These are phyloP conservation scores for Batkoa obscura DNA, from an alignment of 371 early-diverging fungal species.

Conservation along the genomic window DNA sequence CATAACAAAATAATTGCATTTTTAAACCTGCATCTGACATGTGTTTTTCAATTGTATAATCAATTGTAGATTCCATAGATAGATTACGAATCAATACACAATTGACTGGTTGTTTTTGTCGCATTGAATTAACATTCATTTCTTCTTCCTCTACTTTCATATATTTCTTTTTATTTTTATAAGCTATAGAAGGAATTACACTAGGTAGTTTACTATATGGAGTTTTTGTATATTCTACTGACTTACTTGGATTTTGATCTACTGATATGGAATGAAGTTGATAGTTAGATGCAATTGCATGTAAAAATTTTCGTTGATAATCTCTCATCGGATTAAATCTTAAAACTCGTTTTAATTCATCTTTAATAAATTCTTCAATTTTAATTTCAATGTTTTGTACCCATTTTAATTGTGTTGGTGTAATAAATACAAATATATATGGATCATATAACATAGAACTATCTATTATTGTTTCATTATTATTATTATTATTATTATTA, in stretches of 20 bases:
- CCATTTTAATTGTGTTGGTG: constrained; percentile 15
- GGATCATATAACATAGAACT: constrained; percentile 3
- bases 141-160: neutral
- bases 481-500: too few relatives aligned
- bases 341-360: constrained; percentile 19
- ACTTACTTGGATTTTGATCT: neutral
- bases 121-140: too few relatives aligned
- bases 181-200: neutral
- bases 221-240: constrained; percentile 2
- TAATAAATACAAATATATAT: constrained; percentile 6
- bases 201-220: neutral
- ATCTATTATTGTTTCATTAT: too few relatives aligned
- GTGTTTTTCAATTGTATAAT: neutral
- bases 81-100: neutral
- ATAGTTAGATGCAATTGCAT: neutral
- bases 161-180: neutral
- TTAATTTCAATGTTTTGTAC: constrained; percentile 36
- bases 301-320: constrained; percentile 29
- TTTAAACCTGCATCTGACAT: neutral
- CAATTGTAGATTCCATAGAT: neutral
- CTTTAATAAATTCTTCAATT: constrained; percentile 35
- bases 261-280: neutral
- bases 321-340: constrained; percentile 47
- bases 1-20: neutral
- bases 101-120: neutral